Percentiles rank a stretch among this genome's conserved stretches.
Conservation (phyloP, 768 basidiomycete genomes). For the Lactarius indigo region DNA sequence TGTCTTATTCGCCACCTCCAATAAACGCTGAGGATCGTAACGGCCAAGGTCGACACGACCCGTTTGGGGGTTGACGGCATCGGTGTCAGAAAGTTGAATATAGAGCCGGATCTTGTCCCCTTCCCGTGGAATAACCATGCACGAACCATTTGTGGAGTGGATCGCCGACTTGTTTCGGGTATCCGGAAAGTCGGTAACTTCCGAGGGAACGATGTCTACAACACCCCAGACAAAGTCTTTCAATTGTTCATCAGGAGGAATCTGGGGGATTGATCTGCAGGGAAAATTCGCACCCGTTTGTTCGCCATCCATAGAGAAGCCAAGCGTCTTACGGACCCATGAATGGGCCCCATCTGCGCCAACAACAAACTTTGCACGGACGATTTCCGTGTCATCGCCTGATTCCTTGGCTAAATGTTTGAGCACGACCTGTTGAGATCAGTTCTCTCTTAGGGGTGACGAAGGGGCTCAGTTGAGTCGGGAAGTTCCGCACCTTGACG, state of each 20-base stretch:
- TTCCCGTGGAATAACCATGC: constrained; percentile 52
- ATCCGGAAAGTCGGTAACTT: constrained; percentile 51
- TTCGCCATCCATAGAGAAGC: constrained; percentile 74
- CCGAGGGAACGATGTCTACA: constrained; percentile 47
- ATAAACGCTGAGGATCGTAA: constrained; percentile 38
- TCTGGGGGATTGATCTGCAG: background rate
- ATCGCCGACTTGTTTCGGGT: constrained; percentile 46
- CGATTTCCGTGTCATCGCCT: constrained; percentile 46
- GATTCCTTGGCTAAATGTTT: constrained; percentile 39
- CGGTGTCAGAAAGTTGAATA: constrained; percentile 45
- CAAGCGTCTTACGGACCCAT: constrained; percentile 69
- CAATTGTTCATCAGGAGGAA: background rate
- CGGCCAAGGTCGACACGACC: constrained; percentile 41
- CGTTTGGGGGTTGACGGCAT: constrained; percentile 36
- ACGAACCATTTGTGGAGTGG: constrained; percentile 48
- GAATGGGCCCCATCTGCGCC: constrained; percentile 82
- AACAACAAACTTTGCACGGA: constrained; percentile 70
- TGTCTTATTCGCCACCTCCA: constrained; percentile 42
- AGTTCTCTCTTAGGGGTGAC: background rate
- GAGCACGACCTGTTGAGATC: constrained; percentile 40
- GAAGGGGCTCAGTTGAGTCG: background rate
- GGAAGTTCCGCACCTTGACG: constrained; percentile 30
- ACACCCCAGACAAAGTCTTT: constrained; percentile 81
- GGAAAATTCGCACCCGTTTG: constrained; percentile 40
- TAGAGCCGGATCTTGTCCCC: constrained; percentile 47